Conservation (phyloP, 495 filamentous ascomycete genomes). For the Chaetomium fimeti region DNA sequence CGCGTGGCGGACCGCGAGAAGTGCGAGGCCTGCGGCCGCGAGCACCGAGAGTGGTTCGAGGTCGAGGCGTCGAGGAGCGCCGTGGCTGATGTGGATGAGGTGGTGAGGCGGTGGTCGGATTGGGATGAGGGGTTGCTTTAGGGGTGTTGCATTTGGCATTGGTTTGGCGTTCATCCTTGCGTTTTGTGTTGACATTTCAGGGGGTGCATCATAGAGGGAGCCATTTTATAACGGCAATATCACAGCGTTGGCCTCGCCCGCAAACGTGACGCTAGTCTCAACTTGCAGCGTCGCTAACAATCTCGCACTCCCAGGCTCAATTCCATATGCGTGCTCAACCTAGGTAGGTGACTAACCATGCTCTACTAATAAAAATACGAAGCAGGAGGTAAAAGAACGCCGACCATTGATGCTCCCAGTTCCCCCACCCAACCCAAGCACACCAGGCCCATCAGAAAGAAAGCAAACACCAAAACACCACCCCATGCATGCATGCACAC, state of each 20-base stretch:
- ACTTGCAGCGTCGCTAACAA: too few relatives aligned
- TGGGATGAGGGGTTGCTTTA: constrained; percentile 59
- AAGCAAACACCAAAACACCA: too few relatives aligned
- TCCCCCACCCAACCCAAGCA: too few relatives aligned
- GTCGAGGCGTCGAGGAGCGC: constrained; percentile 71
- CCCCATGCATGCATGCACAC: too few relatives aligned
- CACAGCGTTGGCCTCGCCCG: not conserved
- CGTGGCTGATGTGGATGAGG: constrained; percentile 74
- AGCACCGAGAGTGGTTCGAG: constrained; percentile 96
- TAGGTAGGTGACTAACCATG: too few relatives aligned
- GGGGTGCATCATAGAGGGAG: not conserved
- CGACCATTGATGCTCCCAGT: too few relatives aligned
- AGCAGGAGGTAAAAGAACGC: too few relatives aligned
- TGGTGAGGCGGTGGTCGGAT: constrained; percentile 79
- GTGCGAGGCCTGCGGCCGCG: constrained; percentile 78
- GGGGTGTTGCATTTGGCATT: constrained; percentile 1
- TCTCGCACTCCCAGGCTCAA: too few relatives aligned
- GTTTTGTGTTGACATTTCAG: not conserved
- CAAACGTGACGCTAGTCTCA: too few relatives aligned
- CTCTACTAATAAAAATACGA: too few relatives aligned
- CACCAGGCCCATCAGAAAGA: too few relatives aligned
- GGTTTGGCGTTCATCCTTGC: not conserved
- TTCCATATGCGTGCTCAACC: too few relatives aligned
- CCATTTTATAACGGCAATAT: not conserved
- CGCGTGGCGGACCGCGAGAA: constrained; percentile 53